Evolutionary conservation across 2,329 filamentous ascomycete genomes (phyloP).

Genomic region (Cladosporium sphaerospermum): DNA sequence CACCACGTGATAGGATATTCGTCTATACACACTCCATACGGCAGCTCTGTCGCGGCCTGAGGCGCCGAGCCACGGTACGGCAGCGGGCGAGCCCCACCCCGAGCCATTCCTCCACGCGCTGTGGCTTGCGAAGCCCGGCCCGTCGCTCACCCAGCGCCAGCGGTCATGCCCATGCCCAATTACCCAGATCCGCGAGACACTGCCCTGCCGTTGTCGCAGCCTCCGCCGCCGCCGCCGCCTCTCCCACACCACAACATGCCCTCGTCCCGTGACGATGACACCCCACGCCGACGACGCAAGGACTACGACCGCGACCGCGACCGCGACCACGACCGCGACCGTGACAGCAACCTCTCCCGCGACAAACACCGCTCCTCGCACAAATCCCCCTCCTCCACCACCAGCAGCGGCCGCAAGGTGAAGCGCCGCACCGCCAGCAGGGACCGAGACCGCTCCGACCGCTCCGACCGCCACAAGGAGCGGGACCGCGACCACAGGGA

Average conservation of each 20-base stretch:
- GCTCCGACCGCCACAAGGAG: constrained; percentile 15
- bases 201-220: constrained; percentile 5
- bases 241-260: constrained; percentile 6
- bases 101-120: too few species aligned
- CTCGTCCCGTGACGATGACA: constrained; percentile 16
- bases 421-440: constrained; percentile 21
- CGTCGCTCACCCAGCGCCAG: not conserved
- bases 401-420: constrained; percentile 20
- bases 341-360: constrained; percentile 13
- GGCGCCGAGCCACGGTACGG: too few species aligned
- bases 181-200: constrained; percentile 11
- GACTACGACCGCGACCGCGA: constrained; percentile 28
- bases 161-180: constrained; percentile 1
- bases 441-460: constrained; percentile 21
- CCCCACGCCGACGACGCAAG: constrained; percentile 26
- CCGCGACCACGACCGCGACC: constrained; percentile 12
- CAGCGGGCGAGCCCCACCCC: too few species aligned
- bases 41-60: too few species aligned
- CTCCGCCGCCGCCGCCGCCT: too few species aligned
- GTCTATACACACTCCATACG: too few species aligned
- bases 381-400: constrained; percentile 24
- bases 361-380: constrained; percentile 24
- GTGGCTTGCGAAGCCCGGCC: too few species aligned
- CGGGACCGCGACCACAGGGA: constrained; percentile 19
- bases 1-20: too few species aligned